These are phyloP conservation scores for Xylariales sp. DNA, from an alignment of 2,329 filamentous ascomycete genomes.

Conservation along the genomic window DNA sequence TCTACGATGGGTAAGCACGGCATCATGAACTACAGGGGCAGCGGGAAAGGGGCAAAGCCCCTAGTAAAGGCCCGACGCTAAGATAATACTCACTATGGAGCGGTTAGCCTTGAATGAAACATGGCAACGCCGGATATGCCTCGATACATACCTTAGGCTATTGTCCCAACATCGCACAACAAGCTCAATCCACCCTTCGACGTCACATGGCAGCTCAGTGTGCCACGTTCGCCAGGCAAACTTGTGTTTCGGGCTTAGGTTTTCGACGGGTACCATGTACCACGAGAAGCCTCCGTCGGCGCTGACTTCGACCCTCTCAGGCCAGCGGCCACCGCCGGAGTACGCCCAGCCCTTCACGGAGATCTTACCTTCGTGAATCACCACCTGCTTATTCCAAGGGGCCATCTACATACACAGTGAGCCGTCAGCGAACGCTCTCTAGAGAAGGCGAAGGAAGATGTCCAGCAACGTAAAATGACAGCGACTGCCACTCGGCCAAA, in stretches of 20 bases:
- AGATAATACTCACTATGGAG: conserved; percentile 18
- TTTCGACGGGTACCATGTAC: conserved; percentile 71
- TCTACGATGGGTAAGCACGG: conserved; percentile 55
- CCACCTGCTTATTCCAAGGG: conserved; percentile 68
- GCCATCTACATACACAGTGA: conserved; percentile 58
- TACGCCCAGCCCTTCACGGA: conserved; percentile 69
- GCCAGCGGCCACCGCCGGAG: conserved; percentile 68
- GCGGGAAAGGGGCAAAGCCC: no score
- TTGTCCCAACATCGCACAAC: conserved; percentile 72
- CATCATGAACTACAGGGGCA: not conserved
- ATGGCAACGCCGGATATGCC: not conserved
- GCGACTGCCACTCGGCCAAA: not conserved
- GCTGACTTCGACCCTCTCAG: conserved; percentile 72
- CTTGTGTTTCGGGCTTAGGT: conserved; percentile 70
- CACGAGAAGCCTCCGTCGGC: conserved; percentile 72
- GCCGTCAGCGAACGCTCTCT: not conserved
- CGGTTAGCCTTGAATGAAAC: conserved; percentile 2
- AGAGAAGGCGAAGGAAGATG: not conserved
- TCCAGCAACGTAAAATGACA: no score
- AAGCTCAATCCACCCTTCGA: conserved; percentile 71
- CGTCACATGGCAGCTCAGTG: conserved; percentile 70
- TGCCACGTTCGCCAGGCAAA: conserved; percentile 75
- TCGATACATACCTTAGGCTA: conserved; percentile 45
- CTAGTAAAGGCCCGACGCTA: no score
- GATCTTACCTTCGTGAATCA: conserved; percentile 70